Evolutionary conservation across 257 asterid species (phyloP), one percentile per base, ranked within the genome.

Genomic region (Mentha longifolia): DNA sequence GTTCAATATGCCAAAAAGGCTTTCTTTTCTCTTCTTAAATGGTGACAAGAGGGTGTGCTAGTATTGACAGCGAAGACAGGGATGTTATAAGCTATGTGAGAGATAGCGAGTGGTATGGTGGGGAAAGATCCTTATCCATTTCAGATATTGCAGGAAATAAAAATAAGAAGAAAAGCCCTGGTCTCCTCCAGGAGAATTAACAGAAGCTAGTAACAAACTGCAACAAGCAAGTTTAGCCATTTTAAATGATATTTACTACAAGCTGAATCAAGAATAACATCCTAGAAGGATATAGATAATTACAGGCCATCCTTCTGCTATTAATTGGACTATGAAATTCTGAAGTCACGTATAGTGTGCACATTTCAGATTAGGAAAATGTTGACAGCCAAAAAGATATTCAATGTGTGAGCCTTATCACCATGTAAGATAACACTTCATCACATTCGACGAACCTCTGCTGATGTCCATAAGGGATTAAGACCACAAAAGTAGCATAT

Each of bases 391-490:
- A 54, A 31, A 13, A 49, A 20, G 57, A 56, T 30, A 47, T 19
- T 57, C 55, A 35, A 46, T 57, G 15, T 10, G 64, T 17, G 43
- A 7, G 67, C 65, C 46, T 25, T 43, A 17, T 13, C 25, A 37
- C 67, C 60, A 56, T 49, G 37, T 59, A 71, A 61, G 46, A 35
- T 17, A 67, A 47, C 61, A 57, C 61, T 55, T 43, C 19, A 49
- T 67, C 3, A 45, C n/a, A n/a, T n/a, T n/a, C n/a, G 39, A 25
- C 7, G 2, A 65, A 63, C 43, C 16, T 57, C 42, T 9, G 68
- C 58, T 35, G 22, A 47, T 65, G 65, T 11, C 58, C 22, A 33
- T 61, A 25, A 35, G 47, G 56, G 56, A 46, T 55, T 37, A 61
- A 39, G 61, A 42, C 55, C 52, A 49, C 73, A 56, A 7, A n/a